These are phyloP conservation scores for Phytophthora pseudosyringae DNA, from an alignment of 352 stramenopile species.

Conservation along the genomic window DNA sequence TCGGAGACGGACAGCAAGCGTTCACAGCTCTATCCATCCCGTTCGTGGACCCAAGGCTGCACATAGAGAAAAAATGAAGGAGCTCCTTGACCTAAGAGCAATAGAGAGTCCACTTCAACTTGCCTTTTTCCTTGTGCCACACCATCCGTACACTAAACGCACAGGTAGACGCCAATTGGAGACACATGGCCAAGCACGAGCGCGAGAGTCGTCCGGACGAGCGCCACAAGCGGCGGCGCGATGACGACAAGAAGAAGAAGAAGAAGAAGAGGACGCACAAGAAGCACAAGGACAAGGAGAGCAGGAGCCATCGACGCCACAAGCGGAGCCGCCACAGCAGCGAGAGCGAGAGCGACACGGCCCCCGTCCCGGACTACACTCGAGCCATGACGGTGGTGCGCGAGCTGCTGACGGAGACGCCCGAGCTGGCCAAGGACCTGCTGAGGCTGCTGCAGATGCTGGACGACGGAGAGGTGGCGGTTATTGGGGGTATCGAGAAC, in stretches of 20 bases:
- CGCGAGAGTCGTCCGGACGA: constrained; percentile 37
- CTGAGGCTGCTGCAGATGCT: constrained; percentile 77
- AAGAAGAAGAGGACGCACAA: constrained; percentile 48
- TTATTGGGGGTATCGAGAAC: constrained; percentile 85
- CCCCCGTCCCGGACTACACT: constrained; percentile 31
- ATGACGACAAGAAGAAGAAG: constrained; percentile 46
- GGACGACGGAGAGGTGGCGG: constrained; percentile 72
- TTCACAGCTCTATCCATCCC: constrained; percentile 4
- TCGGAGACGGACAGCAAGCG: constrained; percentile 1
- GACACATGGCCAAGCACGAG: constrained; percentile 41
- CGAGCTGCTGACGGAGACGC: constrained; percentile 69
- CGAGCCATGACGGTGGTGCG: constrained; percentile 56
- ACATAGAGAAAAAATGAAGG: not conserved
- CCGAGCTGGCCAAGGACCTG: constrained; percentile 68
- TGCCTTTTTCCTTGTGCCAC: constrained; percentile 26
- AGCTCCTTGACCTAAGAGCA: not conserved
- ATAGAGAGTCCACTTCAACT: constrained; percentile 20
- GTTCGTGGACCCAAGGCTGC: constrained; percentile 10
- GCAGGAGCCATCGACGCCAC: constrained; percentile 26
- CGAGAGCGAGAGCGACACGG: constrained; percentile 22
- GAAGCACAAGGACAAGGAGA: constrained; percentile 40
- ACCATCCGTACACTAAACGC: constrained; percentile 13
- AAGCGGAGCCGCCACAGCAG: constrained; percentile 20
- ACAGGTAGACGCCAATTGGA: not conserved
- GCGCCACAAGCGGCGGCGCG: constrained; percentile 38